Percentiles rank a stretch among this genome's conserved stretches.
phyloP scores from a whole-genome alignment of 208 protist species.

The Trypanosoma avium region DNA sequence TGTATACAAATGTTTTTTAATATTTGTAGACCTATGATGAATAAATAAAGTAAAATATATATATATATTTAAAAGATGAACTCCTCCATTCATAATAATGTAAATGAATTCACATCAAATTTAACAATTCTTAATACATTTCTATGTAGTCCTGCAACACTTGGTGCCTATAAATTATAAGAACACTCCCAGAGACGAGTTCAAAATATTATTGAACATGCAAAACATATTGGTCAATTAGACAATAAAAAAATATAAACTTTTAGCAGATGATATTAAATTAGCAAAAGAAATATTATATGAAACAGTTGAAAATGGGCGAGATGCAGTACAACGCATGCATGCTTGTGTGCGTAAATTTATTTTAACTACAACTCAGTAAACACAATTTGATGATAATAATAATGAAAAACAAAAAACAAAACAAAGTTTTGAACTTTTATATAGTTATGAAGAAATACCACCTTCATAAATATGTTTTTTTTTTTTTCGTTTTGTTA shows the following conservation, averaged over 20 bases:
- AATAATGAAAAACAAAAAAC: background rate
- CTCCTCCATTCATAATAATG: too few relatives aligned
- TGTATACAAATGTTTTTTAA: too few relatives aligned
- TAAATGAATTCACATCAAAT: too few relatives aligned
- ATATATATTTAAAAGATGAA: background rate
- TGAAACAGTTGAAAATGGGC: conserved; percentile 16
- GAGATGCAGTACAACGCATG: conserved; percentile 12
- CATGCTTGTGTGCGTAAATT: conserved; percentile 9
- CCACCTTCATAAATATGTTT: too few relatives aligned
- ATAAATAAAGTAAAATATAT: too few relatives aligned
- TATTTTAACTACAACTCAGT: background rate
- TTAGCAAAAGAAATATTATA: background rate
- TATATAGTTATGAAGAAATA: too few relatives aligned
- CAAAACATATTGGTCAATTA: background rate
- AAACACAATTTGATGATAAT: background rate
- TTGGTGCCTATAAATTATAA: conserved; percentile 19
- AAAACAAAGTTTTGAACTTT: too few relatives aligned
- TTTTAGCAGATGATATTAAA: conserved; percentile 1
- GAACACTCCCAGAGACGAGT: conserved; percentile 9
- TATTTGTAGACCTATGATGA: too few relatives aligned
- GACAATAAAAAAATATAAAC: conserved; percentile 16
- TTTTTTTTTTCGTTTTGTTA: too few relatives aligned
- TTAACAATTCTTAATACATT: conserved; percentile 13
- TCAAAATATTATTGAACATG: conserved; percentile 8
- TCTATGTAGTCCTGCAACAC: conserved; percentile 15